Base-by-base conservation (phyloP, 805 yeast species). In the Yamadazyma tumulicola region DNA sequence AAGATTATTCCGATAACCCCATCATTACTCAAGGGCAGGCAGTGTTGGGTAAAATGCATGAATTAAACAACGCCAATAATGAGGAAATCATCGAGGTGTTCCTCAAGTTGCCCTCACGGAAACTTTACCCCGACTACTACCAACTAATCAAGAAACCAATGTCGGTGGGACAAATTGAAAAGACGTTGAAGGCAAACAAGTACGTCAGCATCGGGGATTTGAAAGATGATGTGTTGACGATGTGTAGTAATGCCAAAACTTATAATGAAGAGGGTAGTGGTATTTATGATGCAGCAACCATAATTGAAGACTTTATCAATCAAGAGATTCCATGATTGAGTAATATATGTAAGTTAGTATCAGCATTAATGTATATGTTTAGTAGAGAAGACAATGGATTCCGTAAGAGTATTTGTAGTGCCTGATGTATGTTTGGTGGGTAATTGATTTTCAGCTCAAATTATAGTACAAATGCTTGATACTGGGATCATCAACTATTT, bases 111-210 rank as follows among this genome's bases (percentile, higher is more conserved):
- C 97, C 97, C 3, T 73, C 89, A 0, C 73, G 74, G 43, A 74
- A 75, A 54, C 54, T 77, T 35, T 91, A 87, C 55, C 93, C 96
- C 0, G 97, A 91, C 58, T 91, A 91, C 56, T 91, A 82, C 53
- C 64, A 69, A 47, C 64, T 77, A 35, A 81, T 84, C 48, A 59
- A 64, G 43, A 58, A 61, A 35, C 88, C 89, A 2, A 74, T 80
- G 16, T 71, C 88, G 2, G 56, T 84, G 32, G 65, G 66, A 33
- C 76, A 69, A 43, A 62, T 83, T 35, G 64, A 61, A 39, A 77
- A 74, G 57, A 68, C 67, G 34, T 49, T 80, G 35, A 64, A 67
- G 20, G 57, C 55, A 31, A 65, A 57, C 16, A 53, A 50, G 37
- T 57, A 54, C 33, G 62, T 51, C 14, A 51, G 64, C 17, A 57